These are phyloP conservation scores for Solanum paucissectum DNA, from an alignment of 257 asterid species.

Conservation along the genomic window DNA sequence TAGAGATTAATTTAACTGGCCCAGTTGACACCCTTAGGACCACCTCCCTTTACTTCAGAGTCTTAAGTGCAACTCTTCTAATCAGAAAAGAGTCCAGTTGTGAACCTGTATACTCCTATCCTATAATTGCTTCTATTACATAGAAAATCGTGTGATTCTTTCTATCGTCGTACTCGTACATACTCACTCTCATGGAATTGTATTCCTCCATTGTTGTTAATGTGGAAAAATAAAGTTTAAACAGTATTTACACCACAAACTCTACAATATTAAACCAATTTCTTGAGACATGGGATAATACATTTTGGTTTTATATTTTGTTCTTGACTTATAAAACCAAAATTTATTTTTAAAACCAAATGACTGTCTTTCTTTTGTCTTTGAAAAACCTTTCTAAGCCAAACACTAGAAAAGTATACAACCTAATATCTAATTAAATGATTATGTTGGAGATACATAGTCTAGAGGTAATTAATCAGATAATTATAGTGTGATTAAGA, in stretches of 20 bases:
- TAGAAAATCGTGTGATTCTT: not conserved
- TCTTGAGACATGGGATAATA: not conserved
- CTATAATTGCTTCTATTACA: not conserved
- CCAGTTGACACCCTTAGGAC: not conserved
- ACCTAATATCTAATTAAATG: not conserved
- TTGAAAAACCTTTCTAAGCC: not conserved
- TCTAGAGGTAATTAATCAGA: not conserved
- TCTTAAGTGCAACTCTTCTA: no score
- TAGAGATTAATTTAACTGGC: no score
- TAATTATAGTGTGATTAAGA: conserved; percentile 19
- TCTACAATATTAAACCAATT: not conserved
- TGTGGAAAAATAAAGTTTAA: no score
- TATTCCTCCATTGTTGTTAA: no score
- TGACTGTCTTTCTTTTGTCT: not conserved
- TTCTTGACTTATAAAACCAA: not conserved
- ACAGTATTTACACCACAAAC: not conserved
- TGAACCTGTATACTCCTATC: not conserved
- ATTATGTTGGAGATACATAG: not conserved
- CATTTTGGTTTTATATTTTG: not conserved
- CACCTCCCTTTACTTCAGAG: not conserved
- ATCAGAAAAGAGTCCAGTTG: no score
- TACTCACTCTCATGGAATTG: not conserved
- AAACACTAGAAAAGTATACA: not conserved
- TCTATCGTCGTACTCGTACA: not conserved
- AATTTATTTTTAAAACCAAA: not conserved